Evolutionary conservation across 805 yeast species (phyloP), one percentile per base, ranked within the genome.

Genomic region (Lachancea dasiensis): DNA sequence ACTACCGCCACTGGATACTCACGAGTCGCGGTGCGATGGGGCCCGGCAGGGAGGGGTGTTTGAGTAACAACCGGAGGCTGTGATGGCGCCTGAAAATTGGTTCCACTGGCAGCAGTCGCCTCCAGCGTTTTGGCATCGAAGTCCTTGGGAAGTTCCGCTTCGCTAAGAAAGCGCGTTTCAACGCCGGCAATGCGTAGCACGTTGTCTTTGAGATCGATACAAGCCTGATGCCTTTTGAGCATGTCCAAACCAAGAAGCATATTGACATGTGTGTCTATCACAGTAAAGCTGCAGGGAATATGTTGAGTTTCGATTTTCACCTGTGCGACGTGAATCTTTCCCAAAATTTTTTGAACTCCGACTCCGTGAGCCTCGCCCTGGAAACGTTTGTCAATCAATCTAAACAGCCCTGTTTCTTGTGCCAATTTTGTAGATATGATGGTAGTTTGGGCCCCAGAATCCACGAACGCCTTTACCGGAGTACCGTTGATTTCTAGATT

Each of bases 371-470:
- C 97, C 52, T 77, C 77, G 16, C 96, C 95, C 30, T 68, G 68
- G 56, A 79, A 86, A 43, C 96, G 68, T 43, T 64, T 77, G 57
- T 92, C 99, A 5, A 92, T 77, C 39, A 87, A 64, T 47, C 81
- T 76, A 18, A 77, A 63, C 18, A 92, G 63, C 2, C 83, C 83
- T 42, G 89, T 75, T 33, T 68, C 64, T 44, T 81, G 83, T 0
- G 95, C 95, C 46, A 89, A 67, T 28, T 68, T 65, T 1, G 94
- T 83, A 22, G 87, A 78, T 53, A 92, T 76, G 27, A 92, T 80
- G 0, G 98, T 87, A 20, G 77, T 68, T 59, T 87, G 96, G 0
- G 99, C 97, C 2, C 99, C 98, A 0, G 97, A 78, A 58, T 92
- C 99, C 4, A 92, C 95, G 65, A 92, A 86, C 0, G 97, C 97